Base-by-base conservation (phyloP, 2,329 filamentous ascomycete genomes). In the Arthrinium phaeospermum region DNA sequence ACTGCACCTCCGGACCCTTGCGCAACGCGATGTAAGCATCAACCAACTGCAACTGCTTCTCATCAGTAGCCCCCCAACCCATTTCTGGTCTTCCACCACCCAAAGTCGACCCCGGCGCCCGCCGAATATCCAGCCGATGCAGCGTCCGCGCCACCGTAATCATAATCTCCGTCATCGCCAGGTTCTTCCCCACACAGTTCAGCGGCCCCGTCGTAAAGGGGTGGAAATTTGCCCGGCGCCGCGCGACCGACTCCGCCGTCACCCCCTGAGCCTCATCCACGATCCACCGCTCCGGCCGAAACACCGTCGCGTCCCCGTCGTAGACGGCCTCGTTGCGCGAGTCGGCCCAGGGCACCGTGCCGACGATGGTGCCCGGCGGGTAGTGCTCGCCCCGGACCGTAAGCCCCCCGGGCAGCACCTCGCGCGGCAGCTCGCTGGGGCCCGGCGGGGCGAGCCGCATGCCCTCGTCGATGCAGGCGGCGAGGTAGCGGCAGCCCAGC, bases 401-500 rank as follows among this genome's bases (percentile, higher is more conserved):
- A 0, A 30, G 13, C 3, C 51, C 51, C 4, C 51, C 51, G 13
- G 12, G 13, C 12, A 57, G 51, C 1, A 78, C 77, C 72, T 77
- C 75, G 1, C 78, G 75, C 0, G 76, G 75, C 0, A 74, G 67
- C 4, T 77, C 76, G 69, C 74, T 70, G 0, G 77, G 73, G 0
- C 71, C 71, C 0, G 75, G 22, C 0, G 76, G 77, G 6, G 71
- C 44, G 3, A 80, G 67, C 0, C 78, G 76, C 75, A 80, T 75
- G 1, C 71, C 75, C 37, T 80, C 78, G n/a, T 80, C 75, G 5
- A 80, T 71, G 37, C 75, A 79, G 1, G 78, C 76, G 4, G 61
- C 57, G 2, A 79, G 70, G 53, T 79, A 80, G 13, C 41, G 69
- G 57, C 75, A 77, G 4, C n/a, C 45, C 19, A 51, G 4, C 3